A percentile compares a stretch with the other conserved stretches of the same genome.
Conservation (phyloP, 2,329 filamentous ascomycete species). For the Aureobasidium sp. region DNA sequence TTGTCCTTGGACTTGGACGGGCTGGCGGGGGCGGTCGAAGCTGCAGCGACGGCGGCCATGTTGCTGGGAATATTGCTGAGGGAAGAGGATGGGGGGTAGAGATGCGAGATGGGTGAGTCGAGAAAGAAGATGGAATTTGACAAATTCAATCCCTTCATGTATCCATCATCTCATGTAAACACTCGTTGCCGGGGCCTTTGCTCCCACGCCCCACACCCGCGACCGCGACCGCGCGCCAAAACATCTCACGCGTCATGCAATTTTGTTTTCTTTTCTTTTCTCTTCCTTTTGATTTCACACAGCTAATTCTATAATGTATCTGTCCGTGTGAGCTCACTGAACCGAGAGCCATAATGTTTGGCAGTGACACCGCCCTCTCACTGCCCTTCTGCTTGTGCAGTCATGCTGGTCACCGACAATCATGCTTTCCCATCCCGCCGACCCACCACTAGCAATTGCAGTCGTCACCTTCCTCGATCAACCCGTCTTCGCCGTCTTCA, state of each 20-base stretch:
- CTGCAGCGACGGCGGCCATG: constrained; percentile 28
- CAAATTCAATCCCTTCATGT: too few species aligned
- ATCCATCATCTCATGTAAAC: too few species aligned
- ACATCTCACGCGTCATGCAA: not conserved
- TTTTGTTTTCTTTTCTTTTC: not conserved
- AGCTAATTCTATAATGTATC: too few species aligned
- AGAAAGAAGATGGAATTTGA: too few species aligned
- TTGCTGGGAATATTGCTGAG: constrained; percentile 2
- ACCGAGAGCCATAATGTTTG: too few species aligned
- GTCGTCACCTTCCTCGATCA: not conserved
- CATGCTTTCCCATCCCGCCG: too few species aligned
- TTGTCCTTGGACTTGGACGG: constrained; percentile 31
- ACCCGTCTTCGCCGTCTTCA: not conserved
- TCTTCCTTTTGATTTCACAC: not conserved
- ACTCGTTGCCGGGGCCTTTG: constrained; percentile 8
- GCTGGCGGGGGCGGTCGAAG: constrained; percentile 25
- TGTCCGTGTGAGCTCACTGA: too few species aligned
- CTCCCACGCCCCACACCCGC: not conserved
- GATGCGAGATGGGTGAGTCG: not conserved
- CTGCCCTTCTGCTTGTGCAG: too few species aligned
- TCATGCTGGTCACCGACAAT: too few species aligned
- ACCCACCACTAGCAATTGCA: too few species aligned
- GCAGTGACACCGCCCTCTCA: too few species aligned
- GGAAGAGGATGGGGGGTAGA: not conserved
- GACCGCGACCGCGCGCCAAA: not conserved